phyloP scores from a whole-genome alignment of 2,329 filamentous ascomycete genomes.

The Trichophaea hybrida region DNA sequence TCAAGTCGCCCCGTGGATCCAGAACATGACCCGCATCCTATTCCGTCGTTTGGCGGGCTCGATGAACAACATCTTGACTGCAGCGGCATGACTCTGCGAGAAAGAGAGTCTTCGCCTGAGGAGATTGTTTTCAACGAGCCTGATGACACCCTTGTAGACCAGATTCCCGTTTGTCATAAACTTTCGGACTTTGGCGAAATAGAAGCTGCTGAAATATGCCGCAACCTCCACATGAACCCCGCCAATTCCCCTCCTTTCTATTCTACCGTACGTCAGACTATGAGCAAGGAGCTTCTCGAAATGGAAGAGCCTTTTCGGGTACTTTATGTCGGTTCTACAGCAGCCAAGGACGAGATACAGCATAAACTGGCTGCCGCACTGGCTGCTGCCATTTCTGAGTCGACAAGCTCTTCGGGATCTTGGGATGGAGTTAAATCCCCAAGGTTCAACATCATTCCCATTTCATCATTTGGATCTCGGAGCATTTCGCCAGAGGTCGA shows the following conservation, averaged over 20 bases:
- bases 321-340: slow-evolving; percentile 37
- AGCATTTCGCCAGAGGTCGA: slow-evolving; percentile 37
- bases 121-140: slow-evolving; percentile 39
- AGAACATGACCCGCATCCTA: slow-evolving; percentile 25
- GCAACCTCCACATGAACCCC: slow-evolving; percentile 28
- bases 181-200: slow-evolving; percentile 34
- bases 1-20: slow-evolving; percentile 34
- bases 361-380: slow-evolving; percentile 35
- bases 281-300: slow-evolving; percentile 36
- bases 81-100: slow-evolving; percentile 17
- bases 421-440: slow-evolving; percentile 31
- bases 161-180: slow-evolving; percentile 37
- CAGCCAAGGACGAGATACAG: slow-evolving; percentile 28
- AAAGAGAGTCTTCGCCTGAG: slow-evolving; percentile 4
- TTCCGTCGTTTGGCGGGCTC: slow-evolving; percentile 23
- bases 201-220: slow-evolving; percentile 31
- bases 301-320: slow-evolving; percentile 37
- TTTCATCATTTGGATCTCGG: slow-evolving; percentile 37
- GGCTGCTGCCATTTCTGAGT: slow-evolving; percentile 25
- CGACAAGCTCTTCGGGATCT: slow-evolving; percentile 21
- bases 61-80: slow-evolving; percentile 21
- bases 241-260: slow-evolving; percentile 32
- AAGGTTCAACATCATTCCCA: slow-evolving; percentile 40
- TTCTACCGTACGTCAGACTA: slow-evolving; percentile 37
- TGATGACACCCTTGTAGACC: slow-evolving; percentile 30